Base-by-base conservation (phyloP, 1,139 yeast species). In the Protomyces macrosporus region DNA sequence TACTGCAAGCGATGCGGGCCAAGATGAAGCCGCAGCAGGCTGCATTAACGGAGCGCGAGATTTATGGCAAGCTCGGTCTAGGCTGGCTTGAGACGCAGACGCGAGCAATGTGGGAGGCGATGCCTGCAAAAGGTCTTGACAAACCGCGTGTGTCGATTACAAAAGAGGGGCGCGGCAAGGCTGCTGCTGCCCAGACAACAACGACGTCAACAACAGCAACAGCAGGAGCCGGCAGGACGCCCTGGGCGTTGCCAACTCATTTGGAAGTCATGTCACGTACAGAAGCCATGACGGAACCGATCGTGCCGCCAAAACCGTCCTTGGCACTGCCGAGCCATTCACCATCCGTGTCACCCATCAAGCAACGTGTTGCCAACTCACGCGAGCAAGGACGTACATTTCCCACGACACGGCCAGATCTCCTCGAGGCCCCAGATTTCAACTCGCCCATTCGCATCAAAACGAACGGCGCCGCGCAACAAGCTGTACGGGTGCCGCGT, bases 391-490 rank as follows among this genome's bases (percentile, higher is more conserved):
- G 37, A 16, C 32, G 32, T 7, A 52, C 45, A 36, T 58, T 36
- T n/a, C 35, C 32, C 35, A 51, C 54, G 3, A 58, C 62, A 23
- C 42, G 45, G 30, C 62, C 54, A 10, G 54, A 55, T 32, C 14
- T 58, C 12, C 32, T 32, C 10, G 62, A 58, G 14, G 62, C 42
- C n/a, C 42, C 55, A 3, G 56, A 58, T 35, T 39, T 33, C 45
- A 58, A 34, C 34, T 58, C 62, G 9, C 62, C 62, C 1, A 52
- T 58, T 34, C 62, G 62, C 23, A 53, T 58, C 42, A 58, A 58
- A 35, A 58, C 62, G n/a, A 42, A 23, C 12, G 48, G 48, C 4
- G 30, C n/a, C 10, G 37, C 62, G 10, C 51, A 33, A 7, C 52
- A 23, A 6, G 52, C 53, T 6, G 36, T 45, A 37, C 36, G 52